Conservation (phyloP, 148 eudicot species). For the Agrostemma githago region DNA sequence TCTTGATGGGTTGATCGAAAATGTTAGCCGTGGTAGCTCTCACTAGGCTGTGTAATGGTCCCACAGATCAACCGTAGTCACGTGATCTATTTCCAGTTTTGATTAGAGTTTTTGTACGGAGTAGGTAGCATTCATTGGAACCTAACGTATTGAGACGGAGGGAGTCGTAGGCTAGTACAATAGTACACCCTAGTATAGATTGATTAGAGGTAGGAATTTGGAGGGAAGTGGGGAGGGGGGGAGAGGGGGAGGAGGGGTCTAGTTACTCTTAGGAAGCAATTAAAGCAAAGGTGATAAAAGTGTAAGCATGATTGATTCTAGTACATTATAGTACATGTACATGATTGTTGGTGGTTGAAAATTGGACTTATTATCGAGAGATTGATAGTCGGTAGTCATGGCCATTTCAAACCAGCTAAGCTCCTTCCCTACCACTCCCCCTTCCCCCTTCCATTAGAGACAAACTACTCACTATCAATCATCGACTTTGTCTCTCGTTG, state of each 20-base stretch:
- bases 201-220: slow-evolving; percentile 9
- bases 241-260: neutral
- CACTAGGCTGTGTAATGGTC: too few species aligned
- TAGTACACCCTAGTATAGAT: neutral
- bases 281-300: slow-evolving; percentile 13
- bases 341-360: slow-evolving; percentile 12
- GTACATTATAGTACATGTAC: neutral
- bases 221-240: slow-evolving; percentile 9
- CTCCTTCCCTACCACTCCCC: neutral
- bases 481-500: neutral
- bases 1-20: too few species aligned
- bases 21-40: too few species aligned
- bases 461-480: neutral
- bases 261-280: slow-evolving; percentile 3
- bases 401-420: neutral
- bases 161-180: too few species aligned
- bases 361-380: slow-evolving; percentile 13
- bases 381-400: neutral
- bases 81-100: too few species aligned
- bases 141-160: too few species aligned
- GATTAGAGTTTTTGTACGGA: too few species aligned
- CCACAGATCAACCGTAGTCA: too few species aligned
- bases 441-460: neutral
- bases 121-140: too few species aligned
- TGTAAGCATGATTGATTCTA: slow-evolving; percentile 14